Percentiles rank a stretch among this genome's conserved stretches.
phyloP scores from a whole-genome alignment of 768 basidiomycete species.

The Chiua virens region DNA sequence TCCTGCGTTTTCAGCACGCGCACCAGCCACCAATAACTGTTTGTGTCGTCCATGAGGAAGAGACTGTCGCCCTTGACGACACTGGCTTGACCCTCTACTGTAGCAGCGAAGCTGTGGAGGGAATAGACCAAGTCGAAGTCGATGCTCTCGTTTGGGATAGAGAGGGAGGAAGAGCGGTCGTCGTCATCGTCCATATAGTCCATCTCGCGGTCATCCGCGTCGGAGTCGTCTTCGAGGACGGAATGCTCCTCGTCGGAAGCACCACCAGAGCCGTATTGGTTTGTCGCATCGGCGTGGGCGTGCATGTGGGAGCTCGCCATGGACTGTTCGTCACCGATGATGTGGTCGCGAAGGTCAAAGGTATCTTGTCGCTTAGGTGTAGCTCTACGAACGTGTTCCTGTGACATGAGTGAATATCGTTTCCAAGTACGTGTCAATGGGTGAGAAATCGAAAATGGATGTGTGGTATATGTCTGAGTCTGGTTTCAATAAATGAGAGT shows the following conservation, averaged over 20 bases:
- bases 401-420: slow-evolving; percentile 21
- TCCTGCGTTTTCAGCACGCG: slow-evolving; percentile 98
- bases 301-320: slow-evolving; percentile 46
- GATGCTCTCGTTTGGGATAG: slow-evolving; percentile 88
- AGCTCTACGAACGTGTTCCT: slow-evolving; percentile 23
- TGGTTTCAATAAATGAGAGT: neutral
- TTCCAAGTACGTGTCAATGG: neutral
- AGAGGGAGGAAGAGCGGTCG: slow-evolving; percentile 78
- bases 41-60: slow-evolving; percentile 95
- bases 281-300: slow-evolving; percentile 48
- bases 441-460: slow-evolving; percentile 1
- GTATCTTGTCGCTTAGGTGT: slow-evolving; percentile 53
- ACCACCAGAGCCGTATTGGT: slow-evolving; percentile 30
- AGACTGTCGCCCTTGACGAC: slow-evolving; percentile 98
- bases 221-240: slow-evolving; percentile 83
- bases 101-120: slow-evolving; percentile 96
- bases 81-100: slow-evolving; percentile 97
- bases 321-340: slow-evolving; percentile 52
- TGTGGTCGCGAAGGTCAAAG: slow-evolving; percentile 70
- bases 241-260: slow-evolving; percentile 79
- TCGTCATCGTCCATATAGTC: slow-evolving; percentile 74
- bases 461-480: too few relatives aligned
- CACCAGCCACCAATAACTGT: slow-evolving; percentile 99
- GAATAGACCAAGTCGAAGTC: slow-evolving; percentile 92
- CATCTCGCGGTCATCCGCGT: slow-evolving; percentile 63